Evolutionary conservation across 176 grass and related monocot genomes (phyloP).

Genomic region (Triticum turgidum): DNA sequence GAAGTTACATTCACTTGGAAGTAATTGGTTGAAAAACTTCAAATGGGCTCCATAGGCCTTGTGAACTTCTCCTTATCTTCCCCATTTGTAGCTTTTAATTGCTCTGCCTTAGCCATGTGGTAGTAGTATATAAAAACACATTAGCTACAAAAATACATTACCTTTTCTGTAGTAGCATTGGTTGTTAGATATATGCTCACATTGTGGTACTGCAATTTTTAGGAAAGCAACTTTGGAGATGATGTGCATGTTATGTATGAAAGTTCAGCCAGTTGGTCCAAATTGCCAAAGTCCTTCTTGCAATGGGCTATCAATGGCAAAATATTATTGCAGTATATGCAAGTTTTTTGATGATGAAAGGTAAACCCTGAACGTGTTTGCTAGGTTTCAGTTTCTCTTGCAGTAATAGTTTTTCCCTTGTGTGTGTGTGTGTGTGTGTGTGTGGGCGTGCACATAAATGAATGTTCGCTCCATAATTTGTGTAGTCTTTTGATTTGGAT

Average conservation of each 20-base stretch:
- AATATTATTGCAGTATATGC: constrained; percentile 87
- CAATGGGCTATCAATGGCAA: constrained; percentile 71
- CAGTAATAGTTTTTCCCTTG: background rate
- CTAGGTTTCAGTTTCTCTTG: background rate
- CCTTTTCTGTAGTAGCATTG: background rate
- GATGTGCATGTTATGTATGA: constrained; percentile 91
- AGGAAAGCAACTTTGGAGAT: constrained; percentile 81
- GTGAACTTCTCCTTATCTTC: background rate
- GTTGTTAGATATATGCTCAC: constrained; percentile 25
- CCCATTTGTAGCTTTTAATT: background rate
- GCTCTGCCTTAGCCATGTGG: background rate
- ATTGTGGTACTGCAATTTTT: constrained; percentile 32
- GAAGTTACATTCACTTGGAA: constrained; percentile 11
- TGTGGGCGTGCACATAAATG: background rate
- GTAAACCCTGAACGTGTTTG: constrained; percentile 28
- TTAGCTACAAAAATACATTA: background rate
- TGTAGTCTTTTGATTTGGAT: background rate
- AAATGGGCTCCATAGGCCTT: background rate
- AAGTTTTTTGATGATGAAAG: constrained; percentile 96
- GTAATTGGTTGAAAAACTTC: background rate
- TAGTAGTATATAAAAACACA: background rate
- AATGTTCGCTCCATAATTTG: background rate
- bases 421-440: background rate
- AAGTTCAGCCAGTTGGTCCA: constrained; percentile 70
- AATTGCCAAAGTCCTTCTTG: constrained; percentile 64